Evolutionary conservation across 257 asterid species (phyloP).

Genomic region (Solanum dulcamara): DNA sequence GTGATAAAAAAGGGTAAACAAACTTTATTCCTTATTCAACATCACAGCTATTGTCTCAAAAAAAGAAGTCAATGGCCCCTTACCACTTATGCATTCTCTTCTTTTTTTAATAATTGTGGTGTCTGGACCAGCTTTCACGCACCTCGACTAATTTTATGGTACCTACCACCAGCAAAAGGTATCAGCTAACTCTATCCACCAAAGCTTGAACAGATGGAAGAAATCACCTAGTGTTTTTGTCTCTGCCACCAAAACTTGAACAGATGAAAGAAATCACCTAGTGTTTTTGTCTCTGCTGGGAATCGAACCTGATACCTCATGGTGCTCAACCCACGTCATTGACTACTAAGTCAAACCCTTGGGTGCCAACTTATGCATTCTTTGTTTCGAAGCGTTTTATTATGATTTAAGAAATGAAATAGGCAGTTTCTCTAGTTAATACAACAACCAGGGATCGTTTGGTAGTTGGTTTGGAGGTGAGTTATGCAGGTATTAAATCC

Average conservation of each 20-base stretch:
- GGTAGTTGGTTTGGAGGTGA: neutral
- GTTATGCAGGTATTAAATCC: neutral
- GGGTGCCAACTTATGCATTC: neutral
- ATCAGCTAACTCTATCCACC: neutral
- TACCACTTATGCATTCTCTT: neutral
- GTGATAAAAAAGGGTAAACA: neutral
- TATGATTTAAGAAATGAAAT: neutral
- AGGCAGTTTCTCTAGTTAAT: neutral
- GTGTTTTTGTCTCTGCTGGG: neutral
- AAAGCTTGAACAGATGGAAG: neutral
- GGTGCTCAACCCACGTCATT: neutral
- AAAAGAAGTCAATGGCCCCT: neutral
- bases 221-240: neutral
- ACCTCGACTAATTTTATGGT: neutral
- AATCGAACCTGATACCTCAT: neutral
- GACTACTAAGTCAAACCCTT: neutral
- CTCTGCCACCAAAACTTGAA: neutral
- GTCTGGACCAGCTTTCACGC: no score
- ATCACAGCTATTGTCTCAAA: neutral
- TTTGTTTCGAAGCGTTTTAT: neutral
- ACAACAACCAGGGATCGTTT: neutral
- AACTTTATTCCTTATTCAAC: neutral
- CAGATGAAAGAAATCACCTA: neutral
- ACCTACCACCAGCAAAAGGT: neutral
- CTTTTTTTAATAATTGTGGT: neutral